phyloP scores from a whole-genome alignment of 345 rosid genomes.

The Firmiana major region DNA sequence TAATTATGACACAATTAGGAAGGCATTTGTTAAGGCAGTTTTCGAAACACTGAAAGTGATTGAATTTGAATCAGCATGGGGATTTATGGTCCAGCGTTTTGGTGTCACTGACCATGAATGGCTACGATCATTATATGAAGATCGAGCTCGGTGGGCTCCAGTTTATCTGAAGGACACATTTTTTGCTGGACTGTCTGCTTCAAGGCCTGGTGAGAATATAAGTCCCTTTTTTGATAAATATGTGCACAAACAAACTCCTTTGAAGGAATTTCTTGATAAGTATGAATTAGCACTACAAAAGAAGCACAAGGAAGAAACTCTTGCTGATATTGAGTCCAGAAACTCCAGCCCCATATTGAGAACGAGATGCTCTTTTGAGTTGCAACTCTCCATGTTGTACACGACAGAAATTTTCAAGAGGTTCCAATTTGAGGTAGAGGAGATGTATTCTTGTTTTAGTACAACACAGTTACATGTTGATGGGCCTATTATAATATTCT shows the following conservation, averaged over 20 bases:
- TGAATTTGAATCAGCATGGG: slow-evolving; percentile 75
- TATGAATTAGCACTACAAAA: slow-evolving; percentile 68
- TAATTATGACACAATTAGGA: slow-evolving; percentile 54
- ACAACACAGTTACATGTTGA: slow-evolving; percentile 64
- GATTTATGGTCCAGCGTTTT: slow-evolving; percentile 54
- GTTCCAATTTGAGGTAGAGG: slow-evolving; percentile 79
- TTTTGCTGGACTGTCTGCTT: slow-evolving; percentile 60
- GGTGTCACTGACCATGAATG: slow-evolving; percentile 56
- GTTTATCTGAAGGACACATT: slow-evolving; percentile 69
- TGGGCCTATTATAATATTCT: slow-evolving; percentile 62
- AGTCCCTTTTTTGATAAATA: slow-evolving; percentile 61
- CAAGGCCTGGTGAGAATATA: slow-evolving; percentile 47
- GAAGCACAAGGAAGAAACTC: slow-evolving; percentile 70
- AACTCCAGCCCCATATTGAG: slow-evolving; percentile 41
- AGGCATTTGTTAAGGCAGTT: slow-evolving; percentile 42
- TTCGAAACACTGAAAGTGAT: slow-evolving; percentile 55
- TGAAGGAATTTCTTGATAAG: slow-evolving; percentile 89
- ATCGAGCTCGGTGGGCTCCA: slow-evolving; percentile 74
- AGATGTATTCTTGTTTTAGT: slow-evolving; percentile 84
- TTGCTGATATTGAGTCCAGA: slow-evolving; percentile 57
- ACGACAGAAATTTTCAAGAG: slow-evolving; percentile 63
- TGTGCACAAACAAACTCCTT: slow-evolving; percentile 68
- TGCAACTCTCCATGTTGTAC: slow-evolving; percentile 70
- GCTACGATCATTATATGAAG: slow-evolving; percentile 69
- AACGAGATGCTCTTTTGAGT: slow-evolving; percentile 74